These are phyloP conservation scores for Petrea volubilis DNA, from an alignment of 257 asterid genomes.

Conservation along the genomic window DNA sequence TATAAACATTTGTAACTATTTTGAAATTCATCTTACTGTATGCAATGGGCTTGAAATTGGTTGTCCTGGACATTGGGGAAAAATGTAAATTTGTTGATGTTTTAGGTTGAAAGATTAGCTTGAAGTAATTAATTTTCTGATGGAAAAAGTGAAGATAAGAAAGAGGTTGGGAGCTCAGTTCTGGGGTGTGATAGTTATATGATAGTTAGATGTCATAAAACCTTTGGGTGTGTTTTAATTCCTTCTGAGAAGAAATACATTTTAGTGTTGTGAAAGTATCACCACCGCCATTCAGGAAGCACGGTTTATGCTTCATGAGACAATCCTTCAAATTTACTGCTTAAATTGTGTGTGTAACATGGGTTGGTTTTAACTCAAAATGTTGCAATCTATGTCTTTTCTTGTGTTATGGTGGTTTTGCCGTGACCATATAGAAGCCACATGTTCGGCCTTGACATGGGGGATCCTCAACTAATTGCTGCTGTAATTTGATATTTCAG, in stretches of 20 bases:
- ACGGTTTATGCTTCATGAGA: background rate
- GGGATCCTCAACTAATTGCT: background rate
- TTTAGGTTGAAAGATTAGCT: background rate
- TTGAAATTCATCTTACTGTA: background rate
- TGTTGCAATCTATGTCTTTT: background rate
- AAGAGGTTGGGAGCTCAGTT: background rate
- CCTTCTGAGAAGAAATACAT: background rate
- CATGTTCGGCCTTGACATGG: background rate
- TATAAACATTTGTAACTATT: background rate
- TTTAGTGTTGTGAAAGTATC: background rate
- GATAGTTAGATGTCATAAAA: background rate
- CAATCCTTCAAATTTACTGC: background rate
- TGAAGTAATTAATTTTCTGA: background rate
- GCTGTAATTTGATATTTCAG: background rate
- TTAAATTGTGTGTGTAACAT: background rate
- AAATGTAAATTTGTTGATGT: constrained; percentile 1
- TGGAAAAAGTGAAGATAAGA: background rate
- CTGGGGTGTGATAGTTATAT: background rate
- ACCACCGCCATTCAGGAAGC: background rate
- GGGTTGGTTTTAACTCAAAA: background rate
- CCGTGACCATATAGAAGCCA: background rate
- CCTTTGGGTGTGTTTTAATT: background rate
- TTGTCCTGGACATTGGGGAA: background rate
- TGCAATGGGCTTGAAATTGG: background rate
- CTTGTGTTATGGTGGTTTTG: background rate